Conservation (phyloP, 1,284 basidiomycete species). For the Leccinum insolens region DNA sequence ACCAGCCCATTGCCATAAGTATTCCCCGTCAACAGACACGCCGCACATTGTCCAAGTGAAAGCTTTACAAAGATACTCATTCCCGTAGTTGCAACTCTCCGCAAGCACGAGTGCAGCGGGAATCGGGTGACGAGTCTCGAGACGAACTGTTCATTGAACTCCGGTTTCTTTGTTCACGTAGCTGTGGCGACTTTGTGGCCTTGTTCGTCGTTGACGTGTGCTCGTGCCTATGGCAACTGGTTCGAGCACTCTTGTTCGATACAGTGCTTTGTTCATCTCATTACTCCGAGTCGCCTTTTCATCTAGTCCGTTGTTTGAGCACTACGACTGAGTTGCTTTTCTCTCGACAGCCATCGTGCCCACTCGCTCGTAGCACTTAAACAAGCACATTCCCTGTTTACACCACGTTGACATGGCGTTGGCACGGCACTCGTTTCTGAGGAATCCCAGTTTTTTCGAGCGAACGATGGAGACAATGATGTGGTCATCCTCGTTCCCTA, state of each 20-base stretch:
- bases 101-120: neutral
- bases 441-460: conserved; percentile 48
- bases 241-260: neutral
- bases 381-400: no score
- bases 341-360: neutral
- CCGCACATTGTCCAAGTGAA: neutral
- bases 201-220: neutral
- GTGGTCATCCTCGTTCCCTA: conserved; percentile 45
- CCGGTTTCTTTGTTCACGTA: neutral
- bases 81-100: neutral
- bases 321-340: neutral
- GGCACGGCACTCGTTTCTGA: conserved; percentile 36
- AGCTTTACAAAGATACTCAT: no score
- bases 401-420: no score
- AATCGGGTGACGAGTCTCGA: no score
- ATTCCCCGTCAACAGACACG: neutral
- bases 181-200: neutral
- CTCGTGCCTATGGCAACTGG: neutral
- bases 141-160: no score
- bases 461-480: conserved; percentile 67
- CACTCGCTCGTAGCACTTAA: neutral
- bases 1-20: no score
- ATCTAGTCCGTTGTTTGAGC: neutral
- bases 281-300: no score
- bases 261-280: neutral